Evolutionary conservation across 192 early-diverging fungal species (phyloP), one percentile per base, ranked within the genome.

Genomic region (Gryganskiella cystojenkinii): DNA sequence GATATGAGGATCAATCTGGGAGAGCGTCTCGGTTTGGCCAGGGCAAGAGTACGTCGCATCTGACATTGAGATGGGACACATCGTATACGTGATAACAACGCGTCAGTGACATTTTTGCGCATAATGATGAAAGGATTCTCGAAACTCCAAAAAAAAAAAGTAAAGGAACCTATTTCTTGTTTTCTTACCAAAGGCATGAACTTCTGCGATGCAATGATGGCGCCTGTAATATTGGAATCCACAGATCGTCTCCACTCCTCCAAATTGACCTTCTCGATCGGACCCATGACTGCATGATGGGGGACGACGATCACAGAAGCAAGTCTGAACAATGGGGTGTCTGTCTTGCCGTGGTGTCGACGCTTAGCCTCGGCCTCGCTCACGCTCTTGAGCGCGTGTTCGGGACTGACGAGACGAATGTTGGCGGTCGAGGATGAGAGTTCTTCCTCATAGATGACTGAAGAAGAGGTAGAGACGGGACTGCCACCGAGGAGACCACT

Each of bases 221-320:
- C 34, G n/a, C 67, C 78, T 9, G 59, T 70, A 24, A 80, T 37
- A 27, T 80, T 80, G 49, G 44, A 11, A 40, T 80, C 56, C 10
- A 80, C 35, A 2, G 78, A 40, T 37, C 64, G 53, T 27, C 63
- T 56, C 78, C 78, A 80, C 2, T 37, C 33, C 0, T 59, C 62
- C 37, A 71, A 8, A 3, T 70, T n/a, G 4, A 80, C 69, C 14
- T 70, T 70, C 56, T 80, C 78, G 37, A 80, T 51, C 1, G 78
- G 43, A 9, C 78, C 71, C 17, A 61, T 10, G 2, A 47, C 54
- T 1, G 49, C 8, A 3, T 46, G 49, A 5, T 60, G 44, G 19
- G 68, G 68, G 57, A 60, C 67, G 22, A 71, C 57, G 44, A 80
- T 63, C 24, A 80, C 78, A 30, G 78, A 68, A 4, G 69, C 64